A percentile compares a stretch with the other conserved stretches of the same genome.
Conservation (phyloP, 495 filamentous ascomycete species). For the Xylaria curta region DNA sequence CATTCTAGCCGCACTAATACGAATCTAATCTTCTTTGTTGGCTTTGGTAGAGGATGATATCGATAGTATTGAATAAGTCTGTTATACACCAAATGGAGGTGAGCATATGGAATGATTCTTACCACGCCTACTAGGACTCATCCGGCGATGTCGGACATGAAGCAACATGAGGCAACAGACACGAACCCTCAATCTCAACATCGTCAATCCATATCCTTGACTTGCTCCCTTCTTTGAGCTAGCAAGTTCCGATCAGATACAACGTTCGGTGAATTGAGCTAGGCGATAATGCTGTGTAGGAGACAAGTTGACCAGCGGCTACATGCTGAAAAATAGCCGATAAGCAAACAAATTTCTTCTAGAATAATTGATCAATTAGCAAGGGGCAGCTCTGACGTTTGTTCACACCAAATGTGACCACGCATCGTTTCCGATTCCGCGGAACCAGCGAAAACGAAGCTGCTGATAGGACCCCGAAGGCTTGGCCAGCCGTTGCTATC, state of each 20-base stretch:
- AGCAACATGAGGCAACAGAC: neutral
- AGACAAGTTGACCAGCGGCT: no score
- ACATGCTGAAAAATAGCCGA: no score
- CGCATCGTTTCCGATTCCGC: neutral
- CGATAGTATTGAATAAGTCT: no score
- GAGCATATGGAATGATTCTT: no score
- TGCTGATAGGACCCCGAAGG: neutral
- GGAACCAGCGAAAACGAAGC: neutral
- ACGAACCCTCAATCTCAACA: neutral
- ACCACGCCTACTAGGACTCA: no score
- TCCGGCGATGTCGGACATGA: neutral
- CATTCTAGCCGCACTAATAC: no score
- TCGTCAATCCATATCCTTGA: neutral
- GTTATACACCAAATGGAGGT: neutral
- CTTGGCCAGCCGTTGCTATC: neutral
- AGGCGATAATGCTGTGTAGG: no score
- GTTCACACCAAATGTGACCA: neutral
- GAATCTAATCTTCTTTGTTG: no score
- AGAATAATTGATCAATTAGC: neutral
- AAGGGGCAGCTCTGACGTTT: neutral
- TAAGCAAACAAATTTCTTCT: neutral
- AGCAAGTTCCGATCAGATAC: neutral
- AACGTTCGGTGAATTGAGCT: neutral
- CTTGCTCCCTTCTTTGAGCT: neutral
- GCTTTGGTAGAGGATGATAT: no score